phyloP scores from a whole-genome alignment of 371 early-diverging fungal species.

The Rhizopus arrhizus region DNA sequence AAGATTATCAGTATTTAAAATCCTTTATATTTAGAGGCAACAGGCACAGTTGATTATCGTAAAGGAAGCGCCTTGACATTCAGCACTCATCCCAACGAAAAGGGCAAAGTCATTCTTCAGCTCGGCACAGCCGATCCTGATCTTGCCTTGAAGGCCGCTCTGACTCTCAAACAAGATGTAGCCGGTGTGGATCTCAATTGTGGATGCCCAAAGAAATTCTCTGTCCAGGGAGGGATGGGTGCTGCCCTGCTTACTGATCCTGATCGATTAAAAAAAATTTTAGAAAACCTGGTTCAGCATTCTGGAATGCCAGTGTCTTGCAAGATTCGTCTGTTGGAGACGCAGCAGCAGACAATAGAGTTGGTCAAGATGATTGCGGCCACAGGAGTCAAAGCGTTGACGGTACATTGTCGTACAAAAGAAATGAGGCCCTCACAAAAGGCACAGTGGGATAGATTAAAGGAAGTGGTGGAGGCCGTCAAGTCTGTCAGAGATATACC shows the following conservation, averaged over 20 bases:
- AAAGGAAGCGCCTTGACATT: constrained; percentile 62
- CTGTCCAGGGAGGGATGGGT: constrained; percentile 94
- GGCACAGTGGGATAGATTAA: constrained; percentile 88
- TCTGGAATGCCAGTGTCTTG: constrained; percentile 78
- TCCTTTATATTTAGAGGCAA: constrained; percentile 40
- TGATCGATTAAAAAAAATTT: constrained; percentile 75
- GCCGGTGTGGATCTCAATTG: constrained; percentile 94
- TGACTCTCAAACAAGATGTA: constrained; percentile 81
- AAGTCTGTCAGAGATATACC: constrained; percentile 62
- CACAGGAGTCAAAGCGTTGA: constrained; percentile 89
- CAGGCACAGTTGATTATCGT: constrained; percentile 72
- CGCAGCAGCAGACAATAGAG: constrained; percentile 77
- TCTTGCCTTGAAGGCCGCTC: constrained; percentile 86
- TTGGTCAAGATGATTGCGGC: constrained; percentile 79
- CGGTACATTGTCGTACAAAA: constrained; percentile 87
- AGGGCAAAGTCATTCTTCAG: constrained; percentile 71
- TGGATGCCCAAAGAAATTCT: constrained; percentile 96
- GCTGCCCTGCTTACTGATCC: constrained; percentile 88
- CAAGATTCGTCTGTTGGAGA: constrained; percentile 75
- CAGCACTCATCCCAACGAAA: constrained; percentile 68
- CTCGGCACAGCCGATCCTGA: constrained; percentile 86
- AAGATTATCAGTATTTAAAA: neutral
- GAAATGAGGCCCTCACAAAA: constrained; percentile 76
- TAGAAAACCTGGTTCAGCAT: constrained; percentile 74
- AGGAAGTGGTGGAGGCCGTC: constrained; percentile 65